phyloP scores from a whole-genome alignment of 768 basidiomycete species.

The Neoboletus subvelutipes region DNA sequence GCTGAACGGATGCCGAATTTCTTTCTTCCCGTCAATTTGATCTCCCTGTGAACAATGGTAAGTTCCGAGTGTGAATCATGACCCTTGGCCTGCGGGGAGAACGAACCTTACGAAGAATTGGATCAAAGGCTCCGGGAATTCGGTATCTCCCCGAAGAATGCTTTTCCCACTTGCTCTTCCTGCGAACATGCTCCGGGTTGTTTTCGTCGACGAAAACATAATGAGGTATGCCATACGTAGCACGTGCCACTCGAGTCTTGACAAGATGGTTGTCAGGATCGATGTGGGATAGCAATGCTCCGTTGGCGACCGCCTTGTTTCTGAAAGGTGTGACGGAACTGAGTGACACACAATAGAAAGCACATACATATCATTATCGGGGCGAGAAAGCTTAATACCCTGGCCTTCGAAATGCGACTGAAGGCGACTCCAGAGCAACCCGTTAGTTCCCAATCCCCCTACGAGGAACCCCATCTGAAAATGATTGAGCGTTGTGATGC shows the following conservation, averaged over 20 bases:
- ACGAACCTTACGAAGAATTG: neutral
- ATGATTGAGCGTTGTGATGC: neutral
- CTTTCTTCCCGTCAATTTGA: neutral
- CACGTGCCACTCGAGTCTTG: neutral
- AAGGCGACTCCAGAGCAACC: slow-evolving; percentile 6
- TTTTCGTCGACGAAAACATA: neutral
- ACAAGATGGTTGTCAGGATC: neutral
- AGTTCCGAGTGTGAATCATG: neutral
- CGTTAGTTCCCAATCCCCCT: slow-evolving; percentile 7
- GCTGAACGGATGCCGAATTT: neutral
- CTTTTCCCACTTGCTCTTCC: neutral
- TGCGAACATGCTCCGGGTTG: neutral
- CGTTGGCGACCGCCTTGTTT: slow-evolving; percentile 12
- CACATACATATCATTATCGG: slow-evolving; percentile 9
- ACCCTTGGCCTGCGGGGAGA: neutral
- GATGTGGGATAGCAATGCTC: slow-evolving; percentile 4
- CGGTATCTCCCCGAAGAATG: neutral
- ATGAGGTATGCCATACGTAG: neutral
- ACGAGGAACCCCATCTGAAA: slow-evolving; percentile 12
- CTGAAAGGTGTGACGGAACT: neutral
- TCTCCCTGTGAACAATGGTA: neutral
- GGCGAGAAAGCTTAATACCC: slow-evolving; percentile 5
- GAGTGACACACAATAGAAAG: neutral
- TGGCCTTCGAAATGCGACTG: slow-evolving; percentile 1
- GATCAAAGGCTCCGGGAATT: neutral